Percentiles rank a stretch among this genome's conserved stretches.
Evolutionary conservation across 2,329 filamentous ascomycete genomes (phyloP).

Genomic region (Arthrobotrys pseudoclavata): DNA sequence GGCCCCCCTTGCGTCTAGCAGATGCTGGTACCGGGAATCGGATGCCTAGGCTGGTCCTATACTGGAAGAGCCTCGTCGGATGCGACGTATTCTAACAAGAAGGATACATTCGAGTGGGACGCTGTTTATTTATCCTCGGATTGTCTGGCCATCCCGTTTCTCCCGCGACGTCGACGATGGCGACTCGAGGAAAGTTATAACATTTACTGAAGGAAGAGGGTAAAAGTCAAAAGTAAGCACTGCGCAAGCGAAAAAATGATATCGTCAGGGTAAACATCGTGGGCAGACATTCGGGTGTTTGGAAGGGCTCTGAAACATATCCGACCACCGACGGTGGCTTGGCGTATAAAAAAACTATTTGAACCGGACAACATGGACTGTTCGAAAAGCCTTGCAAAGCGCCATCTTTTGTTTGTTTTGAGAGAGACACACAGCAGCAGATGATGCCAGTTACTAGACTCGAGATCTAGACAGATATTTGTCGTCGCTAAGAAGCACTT

Average conservation of each 20-base stretch:
- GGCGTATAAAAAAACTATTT: conserved; percentile 14
- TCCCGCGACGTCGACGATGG: too few species aligned
- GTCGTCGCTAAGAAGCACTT: neutral
- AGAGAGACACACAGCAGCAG: neutral
- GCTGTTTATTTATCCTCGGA: conserved; percentile 3
- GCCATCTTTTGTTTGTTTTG: neutral
- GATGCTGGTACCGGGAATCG: conserved; percentile 16
- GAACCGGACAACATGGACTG: conserved; percentile 21
- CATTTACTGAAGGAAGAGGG: too few species aligned
- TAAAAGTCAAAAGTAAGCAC: neutral
- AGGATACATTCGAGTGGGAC: too few species aligned
- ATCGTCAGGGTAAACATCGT: neutral
- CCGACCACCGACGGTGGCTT: conserved; percentile 17
- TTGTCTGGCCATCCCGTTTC: too few species aligned
- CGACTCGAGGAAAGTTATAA: neutral
- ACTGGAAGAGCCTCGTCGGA: conserved; percentile 11
- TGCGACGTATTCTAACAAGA: neutral
- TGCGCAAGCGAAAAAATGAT: neutral
- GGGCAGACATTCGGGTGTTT: neutral
- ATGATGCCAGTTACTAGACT: neutral
- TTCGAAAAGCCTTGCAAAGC: conserved; percentile 22
- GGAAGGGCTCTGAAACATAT: conserved; percentile 13
- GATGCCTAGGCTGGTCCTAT: conserved; percentile 6
- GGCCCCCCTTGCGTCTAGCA: conserved; percentile 28
- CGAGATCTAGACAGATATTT: conserved; percentile 18